Evolutionary conservation across 208 protist genomes (phyloP), one percentile per base, ranked within the genome.

Genomic region (Leishmania aethiopica): DNA sequence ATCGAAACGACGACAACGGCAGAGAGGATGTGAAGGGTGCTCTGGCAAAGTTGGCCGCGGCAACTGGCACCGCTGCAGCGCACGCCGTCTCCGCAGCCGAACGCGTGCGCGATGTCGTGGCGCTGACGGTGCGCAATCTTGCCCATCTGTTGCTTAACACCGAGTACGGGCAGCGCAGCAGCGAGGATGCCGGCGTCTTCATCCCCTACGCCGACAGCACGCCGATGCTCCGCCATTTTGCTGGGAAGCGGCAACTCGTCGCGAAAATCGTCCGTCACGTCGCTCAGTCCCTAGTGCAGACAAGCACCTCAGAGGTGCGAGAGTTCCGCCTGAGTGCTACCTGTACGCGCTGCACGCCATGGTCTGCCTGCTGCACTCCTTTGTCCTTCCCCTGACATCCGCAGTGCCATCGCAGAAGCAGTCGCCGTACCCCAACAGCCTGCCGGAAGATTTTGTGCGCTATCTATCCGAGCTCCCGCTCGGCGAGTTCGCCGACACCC

Each of bases 291-390:
- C 40, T 88, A n/a, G 64, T 22, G n/a, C 77, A 82, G n/a, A 53
- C 72, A 32, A 60, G 71, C 25, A 17, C 15, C 2, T 79, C 60
- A 1, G 51, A 59, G 35, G 62, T 77, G 45, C 71, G 60, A 10
- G 75, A 84, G 59, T 75, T 84, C 64, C 88, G 86, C 49, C 73
- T 22, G 89, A 91, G 77, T 86, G 87, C 17, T 86, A 91, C 77
- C 77, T 96, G 3, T 84, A 89, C 82, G 84, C 89, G 15, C 84
- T 95, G 35, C 93, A 96, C 73, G 88, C 89, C 37, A 82, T 95
- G 37, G 87, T 96, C 42, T 90, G 88, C 75, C 84, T 95, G 28
- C 74, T 95, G 15, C 91, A 96, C 77, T 93, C 91, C 40, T 95
- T 96, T 74, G 86, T 93, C 8, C 81, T 96, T 7, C 90, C 88